Percentiles rank a stretch among this genome's conserved stretches.
These are phyloP conservation scores for Fraxinus americana DNA, from an alignment of 257 asterid species.

Conservation along the genomic window DNA sequence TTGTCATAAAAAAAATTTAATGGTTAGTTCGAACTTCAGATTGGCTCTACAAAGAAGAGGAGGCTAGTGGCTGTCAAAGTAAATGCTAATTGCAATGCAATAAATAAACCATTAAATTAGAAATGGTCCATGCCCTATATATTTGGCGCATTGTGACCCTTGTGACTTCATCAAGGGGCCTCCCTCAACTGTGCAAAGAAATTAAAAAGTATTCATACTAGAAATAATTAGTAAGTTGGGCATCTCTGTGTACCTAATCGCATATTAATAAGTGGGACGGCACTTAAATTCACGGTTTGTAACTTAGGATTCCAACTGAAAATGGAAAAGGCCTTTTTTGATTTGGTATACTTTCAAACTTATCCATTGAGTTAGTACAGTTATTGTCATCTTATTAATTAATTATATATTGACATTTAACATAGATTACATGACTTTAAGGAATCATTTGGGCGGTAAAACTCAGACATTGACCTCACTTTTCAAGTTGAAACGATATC, in stretches of 20 bases:
- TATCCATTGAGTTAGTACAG: neutral
- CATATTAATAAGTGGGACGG: neutral
- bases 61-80: neutral
- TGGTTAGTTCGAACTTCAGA: too few species aligned
- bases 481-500: too few species aligned
- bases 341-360: neutral
- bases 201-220: neutral
- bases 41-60: too few species aligned
- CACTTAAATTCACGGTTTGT: neutral
- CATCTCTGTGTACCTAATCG: neutral
- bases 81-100: neutral
- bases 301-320: neutral
- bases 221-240: neutral
- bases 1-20: too few species aligned
- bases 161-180: neutral
- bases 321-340: neutral
- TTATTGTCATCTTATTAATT: neutral
- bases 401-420: too few species aligned
- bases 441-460: neutral
- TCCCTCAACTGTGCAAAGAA: neutral
- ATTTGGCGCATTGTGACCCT: neutral
- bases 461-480: neutral
- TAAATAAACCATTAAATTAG: conserved; percentile 1
- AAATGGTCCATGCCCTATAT: neutral
- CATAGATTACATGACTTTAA: neutral